Percentiles rank a stretch among this genome's conserved stretches.
Evolutionary conservation across 2,329 filamentous ascomycete genomes (phyloP).

Genomic region (Penicillium sp.): DNA sequence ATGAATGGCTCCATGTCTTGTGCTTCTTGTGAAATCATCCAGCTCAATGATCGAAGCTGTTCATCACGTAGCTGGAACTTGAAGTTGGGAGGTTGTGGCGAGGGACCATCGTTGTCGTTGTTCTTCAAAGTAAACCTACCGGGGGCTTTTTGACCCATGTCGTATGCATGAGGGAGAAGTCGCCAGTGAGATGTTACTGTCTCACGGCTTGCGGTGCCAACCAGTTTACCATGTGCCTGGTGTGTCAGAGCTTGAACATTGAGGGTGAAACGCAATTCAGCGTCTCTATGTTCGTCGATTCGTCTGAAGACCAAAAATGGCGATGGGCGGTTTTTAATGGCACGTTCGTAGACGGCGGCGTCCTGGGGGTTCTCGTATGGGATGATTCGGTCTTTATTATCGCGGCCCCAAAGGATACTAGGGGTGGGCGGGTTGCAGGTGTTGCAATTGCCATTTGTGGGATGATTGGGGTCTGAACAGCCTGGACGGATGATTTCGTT

Average conservation of each 20-base stretch:
- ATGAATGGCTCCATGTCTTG: constrained; percentile 41
- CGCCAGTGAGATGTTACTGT: constrained; percentile 43
- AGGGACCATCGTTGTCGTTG: constrained; percentile 41
- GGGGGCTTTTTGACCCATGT: constrained; percentile 31
- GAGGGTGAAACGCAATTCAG: constrained; percentile 40
- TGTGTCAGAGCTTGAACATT: constrained; percentile 41
- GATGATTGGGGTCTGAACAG: not conserved
- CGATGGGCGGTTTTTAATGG: constrained; percentile 48
- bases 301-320: constrained; percentile 43
- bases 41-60: constrained; percentile 56
- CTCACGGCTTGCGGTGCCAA: constrained; percentile 5
- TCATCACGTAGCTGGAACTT: constrained; percentile 46
- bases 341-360: constrained; percentile 52
- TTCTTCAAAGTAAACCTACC: constrained; percentile 43
- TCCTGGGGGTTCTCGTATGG: constrained; percentile 53
- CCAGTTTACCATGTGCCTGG: constrained; percentile 32
- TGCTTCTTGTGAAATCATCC: constrained; percentile 59
- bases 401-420: constrained; percentile 33
- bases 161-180: constrained; percentile 47
- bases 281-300: constrained; percentile 28
- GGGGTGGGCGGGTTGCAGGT: constrained; percentile 36
- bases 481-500: constrained; percentile 13
- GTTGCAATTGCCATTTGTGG: constrained; percentile 18
- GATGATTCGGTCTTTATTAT: constrained; percentile 31
- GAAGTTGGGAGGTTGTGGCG: constrained; percentile 39